Conservation (phyloP, 2,329 filamentous ascomycete species). For the Biscogniauxia sp. region DNA sequence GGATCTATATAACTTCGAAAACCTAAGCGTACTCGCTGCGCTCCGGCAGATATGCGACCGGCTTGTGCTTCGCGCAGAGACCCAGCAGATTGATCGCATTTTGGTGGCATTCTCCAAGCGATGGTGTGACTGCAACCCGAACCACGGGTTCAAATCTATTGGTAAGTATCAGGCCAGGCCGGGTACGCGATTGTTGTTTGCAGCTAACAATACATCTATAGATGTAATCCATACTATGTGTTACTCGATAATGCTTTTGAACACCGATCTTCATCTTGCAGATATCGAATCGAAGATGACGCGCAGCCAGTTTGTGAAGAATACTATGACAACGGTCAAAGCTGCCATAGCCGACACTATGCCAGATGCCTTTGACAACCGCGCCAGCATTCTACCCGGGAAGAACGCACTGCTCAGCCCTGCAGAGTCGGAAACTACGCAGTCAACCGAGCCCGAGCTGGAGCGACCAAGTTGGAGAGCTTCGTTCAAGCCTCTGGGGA, state of each 20-base stretch:
- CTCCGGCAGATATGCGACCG: slow-evolving; percentile 79
- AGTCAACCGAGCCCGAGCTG: slow-evolving; percentile 21
- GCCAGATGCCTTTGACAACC: slow-evolving; percentile 60
- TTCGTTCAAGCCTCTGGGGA: slow-evolving; percentile 51
- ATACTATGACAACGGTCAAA: slow-evolving; percentile 87
- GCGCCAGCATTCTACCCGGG: slow-evolving; percentile 53
- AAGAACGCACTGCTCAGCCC: slow-evolving; percentile 31
- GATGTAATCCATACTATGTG: slow-evolving; percentile 97
- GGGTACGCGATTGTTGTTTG: not conserved
- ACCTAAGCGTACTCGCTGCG: slow-evolving; percentile 74
- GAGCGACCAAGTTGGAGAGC: slow-evolving; percentile 30
- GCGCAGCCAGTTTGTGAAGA: slow-evolving; percentile 88
- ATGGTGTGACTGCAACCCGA: slow-evolving; percentile 92
- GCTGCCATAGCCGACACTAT: slow-evolving; percentile 72
- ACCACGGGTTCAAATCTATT: slow-evolving; percentile 85
- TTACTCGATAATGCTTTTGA: slow-evolving; percentile 91
- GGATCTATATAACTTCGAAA: slow-evolving; percentile 83
- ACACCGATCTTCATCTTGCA: slow-evolving; percentile 92
- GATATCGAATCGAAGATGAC: slow-evolving; percentile 98
- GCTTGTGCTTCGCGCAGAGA: slow-evolving; percentile 83
- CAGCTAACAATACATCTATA: slow-evolving; percentile 38
- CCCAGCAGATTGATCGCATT: slow-evolving; percentile 94
- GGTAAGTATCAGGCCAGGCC: slow-evolving; percentile 51
- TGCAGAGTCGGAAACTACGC: slow-evolving; percentile 21
- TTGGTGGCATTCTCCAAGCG: slow-evolving; percentile 82